These are phyloP conservation scores for Quercus tomentella DNA, from an alignment of 331 rosid genomes.

Conservation along the genomic window DNA sequence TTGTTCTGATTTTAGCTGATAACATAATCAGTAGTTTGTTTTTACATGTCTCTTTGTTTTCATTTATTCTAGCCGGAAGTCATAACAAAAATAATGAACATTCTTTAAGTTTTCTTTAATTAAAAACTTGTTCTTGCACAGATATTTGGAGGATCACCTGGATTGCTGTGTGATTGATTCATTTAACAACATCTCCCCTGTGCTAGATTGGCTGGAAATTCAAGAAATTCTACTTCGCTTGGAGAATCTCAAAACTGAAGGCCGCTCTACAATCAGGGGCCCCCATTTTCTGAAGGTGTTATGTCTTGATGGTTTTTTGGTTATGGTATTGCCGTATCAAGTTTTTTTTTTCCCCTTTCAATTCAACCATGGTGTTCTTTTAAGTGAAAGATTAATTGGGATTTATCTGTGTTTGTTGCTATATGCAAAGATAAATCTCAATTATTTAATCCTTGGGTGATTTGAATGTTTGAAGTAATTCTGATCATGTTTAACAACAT, in stretches of 20 bases:
- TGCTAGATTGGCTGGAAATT: conserved; percentile 67
- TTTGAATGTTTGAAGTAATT: not conserved
- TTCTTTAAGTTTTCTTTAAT: not conserved
- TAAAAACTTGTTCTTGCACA: conserved; percentile 7
- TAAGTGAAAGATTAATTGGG: not conserved
- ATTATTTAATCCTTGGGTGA: not conserved
- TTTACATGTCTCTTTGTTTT: too few relatives aligned
- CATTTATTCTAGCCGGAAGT: too few relatives aligned
- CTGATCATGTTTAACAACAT: not conserved
- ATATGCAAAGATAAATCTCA: not conserved
- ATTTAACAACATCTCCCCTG: conserved; percentile 48
- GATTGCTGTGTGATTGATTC: conserved; percentile 78
- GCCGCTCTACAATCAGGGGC: conserved; percentile 54
- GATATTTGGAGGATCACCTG: conserved; percentile 54
- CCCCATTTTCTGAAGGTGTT: conserved; percentile 65
- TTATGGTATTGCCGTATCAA: not conserved
- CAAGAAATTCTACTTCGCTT: conserved; percentile 70
- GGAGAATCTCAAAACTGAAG: conserved; percentile 48
- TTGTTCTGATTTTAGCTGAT: too few relatives aligned
- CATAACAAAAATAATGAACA: too few relatives aligned
- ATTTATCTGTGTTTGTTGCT: not conserved
- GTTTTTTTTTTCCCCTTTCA: not conserved
- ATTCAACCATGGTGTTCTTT: not conserved
- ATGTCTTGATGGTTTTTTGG: not conserved
- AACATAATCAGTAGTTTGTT: too few relatives aligned